Conservation (phyloP, 352 stramenopile genomes). For the Phytophthora sojae region DNA sequence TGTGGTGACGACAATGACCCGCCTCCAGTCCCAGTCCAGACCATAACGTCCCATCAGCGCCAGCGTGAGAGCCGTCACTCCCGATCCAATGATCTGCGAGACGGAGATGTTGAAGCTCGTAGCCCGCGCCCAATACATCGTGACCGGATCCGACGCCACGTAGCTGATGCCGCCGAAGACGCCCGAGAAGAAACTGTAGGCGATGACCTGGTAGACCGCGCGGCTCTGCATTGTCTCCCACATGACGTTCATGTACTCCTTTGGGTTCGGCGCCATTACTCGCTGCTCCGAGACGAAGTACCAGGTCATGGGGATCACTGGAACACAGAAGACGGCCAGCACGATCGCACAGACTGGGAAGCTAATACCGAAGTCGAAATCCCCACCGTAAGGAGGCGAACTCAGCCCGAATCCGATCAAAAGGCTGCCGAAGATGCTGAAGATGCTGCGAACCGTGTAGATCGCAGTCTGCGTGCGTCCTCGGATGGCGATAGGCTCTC, state of each 20-base stretch:
- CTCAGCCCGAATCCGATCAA: slow-evolving; percentile 48
- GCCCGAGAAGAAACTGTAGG: slow-evolving; percentile 47
- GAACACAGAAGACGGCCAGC: slow-evolving; percentile 35
- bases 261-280: slow-evolving; percentile 18
- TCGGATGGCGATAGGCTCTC: slow-evolving; percentile 43
- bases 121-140: slow-evolving; percentile 49
- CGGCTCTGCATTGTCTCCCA: slow-evolving; percentile 43
- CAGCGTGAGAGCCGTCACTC: slow-evolving; percentile 36
- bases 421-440: slow-evolving; percentile 44
- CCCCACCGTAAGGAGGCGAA: slow-evolving; percentile 40
- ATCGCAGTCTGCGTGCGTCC: slow-evolving; percentile 51
- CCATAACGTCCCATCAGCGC: slow-evolving; percentile 43
- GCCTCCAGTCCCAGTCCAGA: slow-evolving; percentile 50
- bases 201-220: slow-evolving; percentile 50
- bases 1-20: slow-evolving; percentile 37
- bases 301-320: slow-evolving; percentile 46
- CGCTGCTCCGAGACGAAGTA: slow-evolving; percentile 42
- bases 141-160: slow-evolving; percentile 37
- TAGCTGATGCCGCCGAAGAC: slow-evolving; percentile 42
- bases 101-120: slow-evolving; percentile 48
- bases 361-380: slow-evolving; percentile 43
- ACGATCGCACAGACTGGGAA: slow-evolving; percentile 40
- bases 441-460: slow-evolving; percentile 47
- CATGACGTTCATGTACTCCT: slow-evolving; percentile 33
- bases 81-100: slow-evolving; percentile 40